Percentiles rank a stretch among this genome's conserved stretches.
phyloP scores from a whole-genome alignment of 257 asterid genomes.

The Nicotiana tomentosiformis region DNA sequence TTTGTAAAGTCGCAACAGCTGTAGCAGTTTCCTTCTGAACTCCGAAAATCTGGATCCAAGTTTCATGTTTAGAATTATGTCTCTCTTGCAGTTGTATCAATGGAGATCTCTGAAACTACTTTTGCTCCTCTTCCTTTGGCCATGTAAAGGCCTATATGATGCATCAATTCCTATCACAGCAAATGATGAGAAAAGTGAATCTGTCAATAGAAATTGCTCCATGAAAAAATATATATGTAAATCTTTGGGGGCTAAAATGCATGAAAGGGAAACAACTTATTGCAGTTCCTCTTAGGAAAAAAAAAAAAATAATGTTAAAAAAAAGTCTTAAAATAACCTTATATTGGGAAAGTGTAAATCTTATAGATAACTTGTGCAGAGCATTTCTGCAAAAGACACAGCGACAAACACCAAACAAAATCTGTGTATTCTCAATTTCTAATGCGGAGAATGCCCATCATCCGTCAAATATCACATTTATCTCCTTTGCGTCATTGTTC shows the following conservation, averaged over 20 bases:
- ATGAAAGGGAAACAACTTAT: background rate
- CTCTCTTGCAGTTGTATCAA: constrained; percentile 18
- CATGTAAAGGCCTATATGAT: constrained; percentile 78
- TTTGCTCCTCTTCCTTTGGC: constrained; percentile 90
- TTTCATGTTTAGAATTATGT: background rate
- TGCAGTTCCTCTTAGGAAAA: background rate
- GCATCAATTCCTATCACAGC: constrained; percentile 58
- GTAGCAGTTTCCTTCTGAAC: background rate
- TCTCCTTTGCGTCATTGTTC: background rate
- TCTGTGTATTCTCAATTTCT: background rate
- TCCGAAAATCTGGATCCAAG: background rate
- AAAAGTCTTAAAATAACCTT: background rate
- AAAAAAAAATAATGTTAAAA: background rate
- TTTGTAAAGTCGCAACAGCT: background rate
- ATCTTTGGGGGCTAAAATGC: background rate
- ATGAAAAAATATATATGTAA: background rate
- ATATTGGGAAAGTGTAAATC: background rate
- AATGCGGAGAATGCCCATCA: background rate
- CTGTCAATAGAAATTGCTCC: background rate
- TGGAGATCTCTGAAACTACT: constrained; percentile 56
- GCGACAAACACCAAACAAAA: background rate
- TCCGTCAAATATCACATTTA: background rate
- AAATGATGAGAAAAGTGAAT: constrained; percentile 8
- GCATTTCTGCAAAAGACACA: background rate
- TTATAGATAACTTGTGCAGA: background rate